Conservation (phyloP, 768 basidiomycete genomes). For the Termitomyces heimii region DNA sequence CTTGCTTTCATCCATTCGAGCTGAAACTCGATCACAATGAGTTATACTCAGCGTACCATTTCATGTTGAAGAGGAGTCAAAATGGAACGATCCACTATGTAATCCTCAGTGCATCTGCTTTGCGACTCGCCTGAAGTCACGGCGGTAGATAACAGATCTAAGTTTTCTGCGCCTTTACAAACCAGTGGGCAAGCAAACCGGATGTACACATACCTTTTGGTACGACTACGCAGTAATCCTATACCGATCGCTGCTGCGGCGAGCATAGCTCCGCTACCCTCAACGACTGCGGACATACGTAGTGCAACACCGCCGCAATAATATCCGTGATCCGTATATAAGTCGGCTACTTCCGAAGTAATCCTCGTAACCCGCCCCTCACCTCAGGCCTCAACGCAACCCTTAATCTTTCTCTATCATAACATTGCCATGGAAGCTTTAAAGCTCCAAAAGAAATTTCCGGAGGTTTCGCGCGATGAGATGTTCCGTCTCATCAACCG, state of each 20-base stretch:
- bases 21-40: background rate
- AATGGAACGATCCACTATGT: background rate
- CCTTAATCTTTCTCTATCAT: background rate
- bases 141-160: too few relatives aligned
- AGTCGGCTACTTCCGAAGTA: constrained; percentile 15
- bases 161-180: background rate
- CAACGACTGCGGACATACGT: background rate
- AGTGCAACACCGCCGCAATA: constrained; percentile 11
- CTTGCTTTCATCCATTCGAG: background rate
- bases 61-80: background rate
- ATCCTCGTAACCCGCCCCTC: background rate
- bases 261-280: constrained; percentile 1
- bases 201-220: background rate
- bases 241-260: constrained; percentile 2
- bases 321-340: constrained; percentile 9
- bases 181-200: background rate
- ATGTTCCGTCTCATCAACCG: constrained; percentile 91
- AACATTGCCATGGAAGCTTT: constrained; percentile 64
- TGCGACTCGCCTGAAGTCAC: too few relatives aligned
- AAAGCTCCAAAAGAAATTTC: constrained; percentile 87
- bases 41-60: background rate
- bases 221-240: background rate
- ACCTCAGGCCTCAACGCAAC: background rate
- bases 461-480: constrained; percentile 87
- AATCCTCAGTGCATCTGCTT: too few relatives aligned